Conservation (phyloP, 164 flowering plant genomes). For the Vitis rupestris region DNA sequence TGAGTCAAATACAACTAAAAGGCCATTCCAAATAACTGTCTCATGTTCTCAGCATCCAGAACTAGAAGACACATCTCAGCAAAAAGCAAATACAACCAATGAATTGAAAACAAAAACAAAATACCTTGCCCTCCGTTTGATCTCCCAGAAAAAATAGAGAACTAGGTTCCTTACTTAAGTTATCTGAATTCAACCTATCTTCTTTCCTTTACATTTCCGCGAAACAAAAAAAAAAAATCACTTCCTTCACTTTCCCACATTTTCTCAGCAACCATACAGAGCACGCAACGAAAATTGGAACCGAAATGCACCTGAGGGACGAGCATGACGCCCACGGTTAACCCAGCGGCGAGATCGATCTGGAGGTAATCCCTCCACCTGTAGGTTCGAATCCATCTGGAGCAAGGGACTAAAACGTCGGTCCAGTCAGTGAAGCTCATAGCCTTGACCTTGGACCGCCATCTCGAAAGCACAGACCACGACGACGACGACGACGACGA, state of each 20-base stretch:
- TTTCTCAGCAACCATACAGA: slow-evolving; percentile 11
- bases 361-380: slow-evolving; percentile 78
- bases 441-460: slow-evolving; percentile 42
- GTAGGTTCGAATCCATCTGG: slow-evolving; percentile 82
- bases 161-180: no score
- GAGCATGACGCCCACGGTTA: slow-evolving; percentile 93
- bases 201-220: not conserved
- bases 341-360: slow-evolving; percentile 79
- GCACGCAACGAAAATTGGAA: not conserved
- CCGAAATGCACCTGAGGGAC: slow-evolving; percentile 79
- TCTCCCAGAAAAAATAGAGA: no score
- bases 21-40: no score
- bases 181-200: no score
- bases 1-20: no score
- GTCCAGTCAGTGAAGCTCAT: slow-evolving; percentile 68
- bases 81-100: not conserved
- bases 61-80: no score
- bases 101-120: not conserved
- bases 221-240: not conserved
- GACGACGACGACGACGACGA: slow-evolving; percentile 20
- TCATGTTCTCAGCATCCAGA: no score
- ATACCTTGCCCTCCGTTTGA: not conserved
- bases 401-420: slow-evolving; percentile 65
- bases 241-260: not conserved
- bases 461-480: slow-evolving; percentile 19